These are phyloP conservation scores for Tulasnella sp. DNA, from an alignment of 768 basidiomycete genomes.

Conservation along the genomic window DNA sequence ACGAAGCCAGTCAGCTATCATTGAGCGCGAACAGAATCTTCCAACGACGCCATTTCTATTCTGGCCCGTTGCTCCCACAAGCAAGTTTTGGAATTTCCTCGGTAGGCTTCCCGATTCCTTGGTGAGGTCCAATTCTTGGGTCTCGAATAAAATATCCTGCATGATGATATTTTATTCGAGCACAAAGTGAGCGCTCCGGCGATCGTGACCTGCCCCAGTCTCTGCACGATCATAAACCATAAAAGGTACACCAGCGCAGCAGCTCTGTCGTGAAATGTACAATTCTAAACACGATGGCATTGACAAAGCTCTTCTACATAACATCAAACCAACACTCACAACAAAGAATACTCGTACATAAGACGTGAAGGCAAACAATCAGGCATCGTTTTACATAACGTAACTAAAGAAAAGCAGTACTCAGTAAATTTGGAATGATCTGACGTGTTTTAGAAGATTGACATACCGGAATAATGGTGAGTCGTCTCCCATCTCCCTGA, in stretches of 20 bases:
- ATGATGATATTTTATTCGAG: too few species aligned
- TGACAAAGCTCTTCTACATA: neutral
- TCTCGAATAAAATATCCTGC: too few species aligned
- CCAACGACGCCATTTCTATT: neutral
- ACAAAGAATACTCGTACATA: neutral
- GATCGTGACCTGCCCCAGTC: too few species aligned
- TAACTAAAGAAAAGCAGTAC: neutral
- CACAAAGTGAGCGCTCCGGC: too few species aligned
- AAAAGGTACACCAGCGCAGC: neutral
- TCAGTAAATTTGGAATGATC: too few species aligned
- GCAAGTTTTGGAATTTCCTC: neutral
- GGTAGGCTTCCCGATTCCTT: neutral
- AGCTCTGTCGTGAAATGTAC: neutral
- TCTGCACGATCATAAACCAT: too few species aligned
- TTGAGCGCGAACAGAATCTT: neutral
- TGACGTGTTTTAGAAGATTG: neutral
- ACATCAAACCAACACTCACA: neutral
- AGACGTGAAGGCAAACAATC: neutral
- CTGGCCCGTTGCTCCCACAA: neutral
- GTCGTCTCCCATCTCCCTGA: constrained; percentile 43
- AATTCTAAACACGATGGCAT: neutral
- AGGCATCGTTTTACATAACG: neutral
- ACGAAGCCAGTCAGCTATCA: neutral
- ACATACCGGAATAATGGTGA: constrained; percentile 42
- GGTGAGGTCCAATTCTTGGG: too few species aligned